These are phyloP conservation scores for Furculomyces boomerangus DNA, from an alignment of 371 early-diverging fungal species.

Conservation along the genomic window DNA sequence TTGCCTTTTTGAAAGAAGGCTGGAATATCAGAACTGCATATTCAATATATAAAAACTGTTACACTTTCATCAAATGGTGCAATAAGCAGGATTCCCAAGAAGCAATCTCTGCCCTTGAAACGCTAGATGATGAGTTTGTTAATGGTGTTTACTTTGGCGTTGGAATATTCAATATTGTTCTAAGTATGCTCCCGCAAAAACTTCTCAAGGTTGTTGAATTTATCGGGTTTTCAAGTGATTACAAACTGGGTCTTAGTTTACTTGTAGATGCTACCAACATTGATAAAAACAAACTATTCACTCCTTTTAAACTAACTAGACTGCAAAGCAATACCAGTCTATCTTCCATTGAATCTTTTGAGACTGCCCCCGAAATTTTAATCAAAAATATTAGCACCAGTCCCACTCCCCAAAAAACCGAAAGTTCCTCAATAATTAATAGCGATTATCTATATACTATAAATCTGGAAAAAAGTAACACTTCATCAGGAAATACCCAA, in stretches of 20 bases:
- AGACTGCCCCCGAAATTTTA: neutral
- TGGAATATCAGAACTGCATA: conserved; percentile 48
- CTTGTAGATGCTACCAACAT: conserved; percentile 29
- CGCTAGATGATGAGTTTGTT: conserved; percentile 46
- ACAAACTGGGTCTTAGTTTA: conserved; percentile 37
- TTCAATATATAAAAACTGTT: conserved; percentile 34
- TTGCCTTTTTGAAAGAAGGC: conserved; percentile 52
- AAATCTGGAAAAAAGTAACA: too few species aligned
- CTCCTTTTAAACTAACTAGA: neutral
- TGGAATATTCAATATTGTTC: conserved; percentile 44
- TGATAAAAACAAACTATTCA: neutral
- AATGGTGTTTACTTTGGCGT: conserved; percentile 50
- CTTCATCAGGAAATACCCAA: too few species aligned
- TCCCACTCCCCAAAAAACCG: conserved; percentile 19
- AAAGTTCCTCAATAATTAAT: too few species aligned
- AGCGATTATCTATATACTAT: too few species aligned
- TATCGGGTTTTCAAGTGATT: conserved; percentile 51
- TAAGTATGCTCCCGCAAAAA: conserved; percentile 39
- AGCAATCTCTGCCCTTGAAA: conserved; percentile 9
- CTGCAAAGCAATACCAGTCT: neutral
- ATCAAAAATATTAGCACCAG: neutral
- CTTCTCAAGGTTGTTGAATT: conserved; percentile 43
- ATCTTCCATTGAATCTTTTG: neutral
- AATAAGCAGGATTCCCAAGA: conserved; percentile 16
- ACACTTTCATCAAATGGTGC: conserved; percentile 27